Conservation (phyloP, 106 monocot genomes). For the Amphibolis antarctica region DNA sequence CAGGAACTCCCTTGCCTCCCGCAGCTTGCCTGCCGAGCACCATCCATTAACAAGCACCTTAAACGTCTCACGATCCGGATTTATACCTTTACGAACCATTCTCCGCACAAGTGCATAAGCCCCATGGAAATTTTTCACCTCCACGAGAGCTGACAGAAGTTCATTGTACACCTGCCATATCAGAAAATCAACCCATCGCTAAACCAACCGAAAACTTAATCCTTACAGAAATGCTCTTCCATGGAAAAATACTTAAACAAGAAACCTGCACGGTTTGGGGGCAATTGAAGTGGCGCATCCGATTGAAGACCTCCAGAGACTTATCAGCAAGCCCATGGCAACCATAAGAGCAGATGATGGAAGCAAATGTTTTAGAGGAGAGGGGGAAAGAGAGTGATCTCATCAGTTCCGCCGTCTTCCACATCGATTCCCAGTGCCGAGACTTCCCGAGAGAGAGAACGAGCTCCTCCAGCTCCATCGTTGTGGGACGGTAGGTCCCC, state of each 20-base stretch:
- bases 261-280: slow-evolving; percentile 33
- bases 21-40: slow-evolving; percentile 79
- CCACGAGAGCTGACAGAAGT: slow-evolving; percentile 53
- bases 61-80: slow-evolving; percentile 54
- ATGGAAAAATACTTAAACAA: neutral
- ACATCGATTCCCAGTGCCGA: slow-evolving; percentile 50
- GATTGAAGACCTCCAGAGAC: slow-evolving; percentile 85
- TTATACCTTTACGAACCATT: slow-evolving; percentile 60
- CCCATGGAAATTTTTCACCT: slow-evolving; percentile 41
- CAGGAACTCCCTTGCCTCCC: slow-evolving; percentile 77
- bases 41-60: slow-evolving; percentile 66
- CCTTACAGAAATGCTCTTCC: no score
- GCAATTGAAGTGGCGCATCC: slow-evolving; percentile 38
- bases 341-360: slow-evolving; percentile 59
- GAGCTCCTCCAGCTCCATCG: slow-evolving; percentile 54
- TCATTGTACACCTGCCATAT: slow-evolving; percentile 41
- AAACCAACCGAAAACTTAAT: no score
- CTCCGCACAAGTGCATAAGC: slow-evolving; percentile 76
- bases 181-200: no score
- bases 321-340: slow-evolving; percentile 31
- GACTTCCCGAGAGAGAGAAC: slow-evolving; percentile 45
- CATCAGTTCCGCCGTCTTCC: slow-evolving; percentile 46
- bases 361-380: slow-evolving; percentile 38
- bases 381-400: slow-evolving; percentile 53
- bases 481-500: slow-evolving; percentile 41